Evolutionary conservation across 2,329 filamentous ascomycete species (phyloP), one percentile per base, ranked within the genome.

Genomic region (Diplodia seriata): DNA sequence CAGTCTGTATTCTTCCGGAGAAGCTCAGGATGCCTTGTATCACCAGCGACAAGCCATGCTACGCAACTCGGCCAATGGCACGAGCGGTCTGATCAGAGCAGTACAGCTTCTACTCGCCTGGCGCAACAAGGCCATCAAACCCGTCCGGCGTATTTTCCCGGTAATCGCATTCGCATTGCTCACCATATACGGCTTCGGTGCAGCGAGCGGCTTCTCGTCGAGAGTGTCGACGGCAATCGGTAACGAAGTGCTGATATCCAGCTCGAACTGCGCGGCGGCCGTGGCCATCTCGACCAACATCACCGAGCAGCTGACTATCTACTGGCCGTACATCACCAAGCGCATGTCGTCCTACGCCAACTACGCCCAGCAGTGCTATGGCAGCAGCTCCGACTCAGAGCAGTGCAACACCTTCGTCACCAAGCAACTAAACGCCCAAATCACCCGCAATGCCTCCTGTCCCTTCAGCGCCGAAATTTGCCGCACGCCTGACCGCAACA

Each of bases 11-110:
- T 71, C 75, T 1, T 67, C 51, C 8, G 11, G 50, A 2, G 43
- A 63, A 11, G 61, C 73, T 11, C 71, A 73, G 56, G 77, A 78
- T 64, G 75, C 70, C 9, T 38, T 77, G 4, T 71, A 78, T 43
- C 73, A 78, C 56, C 76, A 76, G 51, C 71, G 73, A 47, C 77
- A 79, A 69, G 72, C 75, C 1, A 74, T 77, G 9, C 70, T 79
- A 14, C 73, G 76, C 9, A 79, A 78, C 59, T 72, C 72, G 2
- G 71, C 74, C 26, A 73, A 70, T n/a, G 72, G 71, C 31, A n/a
- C 43, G 23, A 71, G 66, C 57, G 71, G 68, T 7, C 68, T 69
- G 12, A 66, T 55, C 59, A 49, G 71, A 3, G 29, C 72, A 6
- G 8, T 59, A 1, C 47, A 68, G 6, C n/a, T 38, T 15, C 20